Evolutionary conservation across 331 rosid genomes (phyloP).

Genomic region (Rhamnella rubrinervis): DNA sequence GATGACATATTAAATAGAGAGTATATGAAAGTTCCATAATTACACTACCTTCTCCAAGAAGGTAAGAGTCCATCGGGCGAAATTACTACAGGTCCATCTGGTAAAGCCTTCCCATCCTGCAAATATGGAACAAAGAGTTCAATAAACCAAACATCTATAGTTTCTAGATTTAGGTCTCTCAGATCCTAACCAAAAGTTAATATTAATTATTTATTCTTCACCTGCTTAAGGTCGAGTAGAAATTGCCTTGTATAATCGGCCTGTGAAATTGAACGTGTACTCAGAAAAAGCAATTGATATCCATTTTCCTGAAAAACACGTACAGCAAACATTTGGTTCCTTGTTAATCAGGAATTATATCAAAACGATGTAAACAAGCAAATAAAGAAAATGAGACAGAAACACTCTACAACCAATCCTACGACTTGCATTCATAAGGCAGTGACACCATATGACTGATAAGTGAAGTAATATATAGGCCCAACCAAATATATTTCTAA

Average conservation of each 20-base stretch:
- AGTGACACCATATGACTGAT: slow-evolving; percentile 6
- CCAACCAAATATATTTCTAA: background rate
- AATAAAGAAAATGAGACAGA: background rate
- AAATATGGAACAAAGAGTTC: slow-evolving; percentile 23
- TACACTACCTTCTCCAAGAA: slow-evolving; percentile 86
- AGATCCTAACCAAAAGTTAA: slow-evolving; percentile 15
- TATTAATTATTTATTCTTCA: slow-evolving; percentile 31
- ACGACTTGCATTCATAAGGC: background rate
- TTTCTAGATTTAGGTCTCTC: slow-evolving; percentile 13
- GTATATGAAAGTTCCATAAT: background rate
- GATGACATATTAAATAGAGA: background rate
- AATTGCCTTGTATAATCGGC: slow-evolving; percentile 81
- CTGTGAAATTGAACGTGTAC: slow-evolving; percentile 97
- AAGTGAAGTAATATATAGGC: background rate
- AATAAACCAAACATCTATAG: slow-evolving; percentile 10
- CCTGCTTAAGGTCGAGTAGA: slow-evolving; percentile 90
- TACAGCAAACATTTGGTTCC: background rate
- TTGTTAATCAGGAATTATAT: background rate
- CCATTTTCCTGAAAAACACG: slow-evolving; percentile 79
- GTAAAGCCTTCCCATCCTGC: slow-evolving; percentile 91
- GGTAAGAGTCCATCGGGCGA: slow-evolving; percentile 99
- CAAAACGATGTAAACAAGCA: background rate
- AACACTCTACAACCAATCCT: background rate
- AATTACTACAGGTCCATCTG: slow-evolving; percentile 95
- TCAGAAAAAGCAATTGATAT: slow-evolving; percentile 88